phyloP scores from a whole-genome alignment of 2,329 filamentous ascomycete species.

The Aspergillus puulaauensis region DNA sequence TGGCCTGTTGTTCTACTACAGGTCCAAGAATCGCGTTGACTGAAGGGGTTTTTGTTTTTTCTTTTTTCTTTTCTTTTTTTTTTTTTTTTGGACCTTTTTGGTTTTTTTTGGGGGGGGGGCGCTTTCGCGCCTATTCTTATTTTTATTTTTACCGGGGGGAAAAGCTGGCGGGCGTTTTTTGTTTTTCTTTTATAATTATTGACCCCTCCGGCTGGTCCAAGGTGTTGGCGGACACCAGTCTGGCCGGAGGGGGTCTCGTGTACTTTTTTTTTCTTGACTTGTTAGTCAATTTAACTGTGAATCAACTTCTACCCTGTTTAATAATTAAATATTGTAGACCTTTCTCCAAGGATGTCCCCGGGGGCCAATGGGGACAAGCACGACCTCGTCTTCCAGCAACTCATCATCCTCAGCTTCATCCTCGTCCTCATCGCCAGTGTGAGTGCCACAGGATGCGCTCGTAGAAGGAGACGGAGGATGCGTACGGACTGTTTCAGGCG shows the following conservation, averaged over 20 bases:
- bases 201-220: neutral
- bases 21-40: constrained; percentile 12
- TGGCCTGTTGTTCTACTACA: constrained; percentile 39
- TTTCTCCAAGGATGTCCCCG: neutral
- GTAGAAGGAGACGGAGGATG: neutral
- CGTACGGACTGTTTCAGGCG: neutral
- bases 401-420: neutral
- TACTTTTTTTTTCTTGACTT: neutral
- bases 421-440: neutral
- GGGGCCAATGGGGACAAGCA: neutral
- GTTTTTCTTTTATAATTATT: neutral
- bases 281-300: neutral
- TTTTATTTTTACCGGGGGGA: too few species aligned
- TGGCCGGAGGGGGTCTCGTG: neutral
- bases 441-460: neutral
- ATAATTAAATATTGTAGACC: neutral
- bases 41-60: neutral
- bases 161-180: neutral
- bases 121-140: too few species aligned
- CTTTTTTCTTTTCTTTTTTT: neutral
- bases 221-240: neutral
- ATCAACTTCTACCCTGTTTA: neutral
- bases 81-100: neutral
- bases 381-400: constrained; percentile 4
- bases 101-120: neutral